Base-by-base conservation (phyloP, 2,329 filamentous ascomycete genomes). In the Verticillium zaregamsianum region DNA sequence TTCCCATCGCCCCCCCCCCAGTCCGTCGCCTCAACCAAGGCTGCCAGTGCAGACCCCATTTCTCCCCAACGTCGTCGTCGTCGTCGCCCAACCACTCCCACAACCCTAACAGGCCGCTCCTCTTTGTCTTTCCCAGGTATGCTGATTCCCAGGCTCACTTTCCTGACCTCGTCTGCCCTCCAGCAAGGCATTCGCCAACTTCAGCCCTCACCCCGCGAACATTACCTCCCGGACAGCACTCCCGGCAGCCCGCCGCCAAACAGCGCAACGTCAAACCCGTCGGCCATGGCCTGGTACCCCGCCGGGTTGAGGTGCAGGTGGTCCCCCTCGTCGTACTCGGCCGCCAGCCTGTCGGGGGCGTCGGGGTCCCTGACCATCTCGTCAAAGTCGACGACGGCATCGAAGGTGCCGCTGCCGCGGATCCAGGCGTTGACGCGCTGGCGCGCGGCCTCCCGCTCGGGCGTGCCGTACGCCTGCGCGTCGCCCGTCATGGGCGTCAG, bases 321-420 rank as follows among this genome's bases (percentile, higher is more conserved):
- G 70, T 89, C 86, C 0, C 86, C 86, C 2, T 76, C 80, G 64
- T 89, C 79, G 66, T 79, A 87, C 63, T 66, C 65, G 6, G 32
- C 59, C 32, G 71, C 71, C 68, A 87, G 67, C 68, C 75, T 71
- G 52, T 74, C 67, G 7, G 72, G 70, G 25, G 82, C 79, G 39
- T 70, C 69, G 3, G 76, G 74, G 68, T 88, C 81, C 45, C 82
- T 73, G 25, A 88, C 70, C 1, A 82, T 75, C 31, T 69, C 72
- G 66, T 89, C 86, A 67, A 90, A 88, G 68, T 90, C 86, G 14
- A 88, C 70, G 1, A 89, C 81, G 0, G 78, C 82, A 66, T 89
- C 86, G 68, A 88, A 89, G 14, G 25, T 33, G 8, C 57, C 49
- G 59, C 76, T 79, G 2, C 64, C 71, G 20, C 86, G 75, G 28